Conservation (phyloP, 2,329 filamentous ascomycete species). For the Fusarium oligoseptatum region DNA sequence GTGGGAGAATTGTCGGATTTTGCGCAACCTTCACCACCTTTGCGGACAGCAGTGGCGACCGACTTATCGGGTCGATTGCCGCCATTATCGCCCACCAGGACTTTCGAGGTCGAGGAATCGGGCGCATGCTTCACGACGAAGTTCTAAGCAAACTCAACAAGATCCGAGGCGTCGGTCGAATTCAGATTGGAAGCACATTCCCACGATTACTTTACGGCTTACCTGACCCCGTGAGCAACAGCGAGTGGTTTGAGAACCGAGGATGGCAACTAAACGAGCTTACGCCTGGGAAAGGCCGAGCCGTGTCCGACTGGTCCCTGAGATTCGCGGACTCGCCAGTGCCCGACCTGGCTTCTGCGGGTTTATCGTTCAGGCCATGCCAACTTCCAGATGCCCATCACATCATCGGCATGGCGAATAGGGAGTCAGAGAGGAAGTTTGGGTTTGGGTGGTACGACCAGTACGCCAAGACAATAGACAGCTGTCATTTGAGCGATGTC, state of each 20-base stretch:
- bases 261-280: conserved; percentile 65
- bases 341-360: conserved; percentile 55
- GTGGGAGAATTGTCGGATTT: conserved; percentile 63
- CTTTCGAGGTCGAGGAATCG: conserved; percentile 64
- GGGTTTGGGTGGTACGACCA: conserved; percentile 72
- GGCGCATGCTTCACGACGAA: conserved; percentile 65
- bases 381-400: conserved; percentile 59
- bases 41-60: conserved; percentile 64
- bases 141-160: conserved; percentile 63
- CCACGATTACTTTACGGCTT: conserved; percentile 70
- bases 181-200: conserved; percentile 71
- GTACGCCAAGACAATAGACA: conserved; percentile 65
- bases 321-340: conserved; percentile 63
- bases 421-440: conserved; percentile 60
- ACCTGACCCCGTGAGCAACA: conserved; percentile 56
- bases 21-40: conserved; percentile 72
- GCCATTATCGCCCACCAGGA: conserved; percentile 64
- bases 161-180: conserved; percentile 64
- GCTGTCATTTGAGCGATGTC: conserved; percentile 64
- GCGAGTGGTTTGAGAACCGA: conserved; percentile 67
- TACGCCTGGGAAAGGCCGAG: conserved; percentile 61
- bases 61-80: conserved; percentile 68
- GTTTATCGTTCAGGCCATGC: conserved; percentile 61
- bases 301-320: conserved; percentile 67
- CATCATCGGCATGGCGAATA: conserved; percentile 65